phyloP scores from a whole-genome alignment of 2,329 filamentous ascomycete genomes.

The Lachnellula arida region DNA sequence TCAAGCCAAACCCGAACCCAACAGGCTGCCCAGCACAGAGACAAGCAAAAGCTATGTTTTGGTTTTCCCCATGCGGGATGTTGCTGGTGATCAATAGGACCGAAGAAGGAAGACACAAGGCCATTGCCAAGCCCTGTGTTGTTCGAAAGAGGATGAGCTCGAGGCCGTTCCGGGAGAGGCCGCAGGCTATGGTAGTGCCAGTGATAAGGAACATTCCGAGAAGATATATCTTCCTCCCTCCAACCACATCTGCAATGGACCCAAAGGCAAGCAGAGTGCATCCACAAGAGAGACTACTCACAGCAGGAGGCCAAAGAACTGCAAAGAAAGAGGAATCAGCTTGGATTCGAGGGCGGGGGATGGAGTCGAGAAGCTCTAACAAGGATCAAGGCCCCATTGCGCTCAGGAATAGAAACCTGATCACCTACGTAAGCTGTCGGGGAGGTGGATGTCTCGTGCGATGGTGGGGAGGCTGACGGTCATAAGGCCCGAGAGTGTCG shows the following conservation, averaged over 20 bases:
- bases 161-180: slow-evolving; percentile 35
- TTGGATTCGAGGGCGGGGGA: too few relatives aligned
- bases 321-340: too few relatives aligned
- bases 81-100: slow-evolving; percentile 45
- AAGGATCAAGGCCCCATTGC: too few relatives aligned
- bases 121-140: slow-evolving; percentile 41
- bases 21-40: slow-evolving; percentile 47
- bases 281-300: slow-evolving; percentile 37
- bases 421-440: neutral
- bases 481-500: slow-evolving; percentile 32
- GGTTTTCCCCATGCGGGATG: slow-evolving; percentile 41
- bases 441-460: slow-evolving; percentile 31
- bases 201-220: slow-evolving; percentile 40
- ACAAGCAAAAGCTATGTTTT: slow-evolving; percentile 48
- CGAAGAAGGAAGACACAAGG: slow-evolving; percentile 44
- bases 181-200: slow-evolving; percentile 41
- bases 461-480: slow-evolving; percentile 39
- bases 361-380: too few relatives aligned
- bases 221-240: slow-evolving; percentile 41
- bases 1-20: slow-evolving; percentile 47
- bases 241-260: slow-evolving; percentile 46
- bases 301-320: slow-evolving; percentile 29
- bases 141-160: slow-evolving; percentile 45
- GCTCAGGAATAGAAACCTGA: too few relatives aligned
- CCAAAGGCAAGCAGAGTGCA: slow-evolving; percentile 45